Conservation (phyloP, 768 basidiomycete species). For the Boletus subcaerulescens region DNA sequence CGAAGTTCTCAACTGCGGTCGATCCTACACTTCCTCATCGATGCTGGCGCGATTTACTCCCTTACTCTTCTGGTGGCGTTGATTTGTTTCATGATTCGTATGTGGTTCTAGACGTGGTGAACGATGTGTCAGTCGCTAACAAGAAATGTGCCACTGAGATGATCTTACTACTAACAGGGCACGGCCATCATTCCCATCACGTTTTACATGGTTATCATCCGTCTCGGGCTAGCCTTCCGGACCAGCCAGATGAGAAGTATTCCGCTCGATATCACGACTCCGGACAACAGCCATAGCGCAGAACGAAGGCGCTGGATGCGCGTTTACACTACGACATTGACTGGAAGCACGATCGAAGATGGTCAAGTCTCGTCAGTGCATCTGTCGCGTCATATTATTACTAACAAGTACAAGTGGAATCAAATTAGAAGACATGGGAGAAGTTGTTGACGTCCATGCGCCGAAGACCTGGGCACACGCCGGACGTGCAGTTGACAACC, state of each 20-base stretch:
- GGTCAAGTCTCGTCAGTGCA: not conserved
- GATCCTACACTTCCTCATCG: not conserved
- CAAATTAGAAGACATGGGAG: too few species aligned
- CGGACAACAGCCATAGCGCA: not conserved
- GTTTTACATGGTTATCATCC: slow-evolving; percentile 14
- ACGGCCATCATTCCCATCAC: slow-evolving; percentile 14
- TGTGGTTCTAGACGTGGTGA: slow-evolving; percentile 12
- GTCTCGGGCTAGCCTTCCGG: not conserved
- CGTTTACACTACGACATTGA: not conserved
- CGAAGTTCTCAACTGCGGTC: not conserved
- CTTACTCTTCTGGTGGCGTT: slow-evolving; percentile 6
- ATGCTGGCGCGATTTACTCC: slow-evolving; percentile 7
- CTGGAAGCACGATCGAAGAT: not conserved
- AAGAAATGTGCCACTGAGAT: not conserved
- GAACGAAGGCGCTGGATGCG: not conserved
- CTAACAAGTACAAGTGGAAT: too few species aligned
- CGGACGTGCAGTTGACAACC: too few species aligned
- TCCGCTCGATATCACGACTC: not conserved
- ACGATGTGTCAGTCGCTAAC: not conserved
- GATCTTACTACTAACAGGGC: not conserved
- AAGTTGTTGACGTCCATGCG: too few species aligned
- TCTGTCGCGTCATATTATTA: too few species aligned
- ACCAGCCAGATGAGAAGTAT: not conserved
- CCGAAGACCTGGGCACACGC: too few species aligned
- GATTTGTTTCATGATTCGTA: not conserved